These are phyloP conservation scores for Lactarius deliciosus DNA, from an alignment of 768 basidiomycete genomes.

Conservation along the genomic window DNA sequence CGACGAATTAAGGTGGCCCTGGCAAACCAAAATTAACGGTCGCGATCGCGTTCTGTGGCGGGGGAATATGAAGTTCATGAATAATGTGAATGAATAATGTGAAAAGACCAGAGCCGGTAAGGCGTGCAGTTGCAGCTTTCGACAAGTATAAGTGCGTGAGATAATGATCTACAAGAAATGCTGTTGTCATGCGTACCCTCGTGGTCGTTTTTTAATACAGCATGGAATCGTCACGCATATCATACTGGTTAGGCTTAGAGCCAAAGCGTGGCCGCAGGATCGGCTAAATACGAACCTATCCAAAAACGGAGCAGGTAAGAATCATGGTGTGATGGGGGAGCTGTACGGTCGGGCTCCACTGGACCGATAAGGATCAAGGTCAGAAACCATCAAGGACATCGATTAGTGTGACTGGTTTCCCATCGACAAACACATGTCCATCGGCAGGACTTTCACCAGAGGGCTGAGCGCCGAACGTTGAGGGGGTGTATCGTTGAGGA, in stretches of 20 bases:
- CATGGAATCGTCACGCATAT: conserved; percentile 13
- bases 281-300: conserved; percentile 10
- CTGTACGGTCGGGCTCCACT: background rate
- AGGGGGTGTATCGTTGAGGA: conserved; percentile 3
- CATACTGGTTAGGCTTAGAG: background rate
- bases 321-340: conserved; percentile 17
- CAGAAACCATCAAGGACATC: conserved; percentile 12
- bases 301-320: conserved; percentile 10
- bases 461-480: conserved; percentile 5
- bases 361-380: conserved; percentile 27
- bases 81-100: conserved; percentile 15
- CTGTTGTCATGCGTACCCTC: conserved; percentile 26
- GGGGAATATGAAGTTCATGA: conserved; percentile 15
- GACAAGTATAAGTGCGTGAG: background rate
- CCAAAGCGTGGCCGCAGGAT: background rate
- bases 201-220: conserved; percentile 6
- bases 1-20: conserved; percentile 15
- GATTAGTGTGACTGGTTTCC: conserved; percentile 13
- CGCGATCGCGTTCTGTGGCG: conserved; percentile 17
- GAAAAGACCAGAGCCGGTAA: conserved; percentile 22
- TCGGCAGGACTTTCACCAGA: background rate
- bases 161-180: conserved; percentile 23
- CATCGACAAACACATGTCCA: background rate
- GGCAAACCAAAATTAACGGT: background rate
- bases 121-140: conserved; percentile 1